These are phyloP conservation scores for Adenanthera pavonina DNA, from an alignment of 306 rosid species.

Conservation along the genomic window DNA sequence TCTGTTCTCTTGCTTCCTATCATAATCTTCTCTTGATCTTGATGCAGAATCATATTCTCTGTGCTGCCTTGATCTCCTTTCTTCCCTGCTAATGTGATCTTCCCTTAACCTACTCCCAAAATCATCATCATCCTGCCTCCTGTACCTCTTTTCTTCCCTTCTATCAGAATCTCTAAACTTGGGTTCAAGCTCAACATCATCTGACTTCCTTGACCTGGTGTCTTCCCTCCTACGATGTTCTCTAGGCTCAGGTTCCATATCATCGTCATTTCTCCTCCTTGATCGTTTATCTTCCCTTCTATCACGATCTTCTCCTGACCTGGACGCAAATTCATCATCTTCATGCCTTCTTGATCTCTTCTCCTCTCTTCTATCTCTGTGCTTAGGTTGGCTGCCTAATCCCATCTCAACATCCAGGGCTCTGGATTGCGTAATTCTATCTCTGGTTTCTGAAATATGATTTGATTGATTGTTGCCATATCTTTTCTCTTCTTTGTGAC, in stretches of 20 bases:
- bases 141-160: constrained; percentile 57
- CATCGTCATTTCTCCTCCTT: constrained; percentile 40
- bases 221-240: constrained; percentile 61
- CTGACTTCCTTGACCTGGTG: constrained; percentile 47
- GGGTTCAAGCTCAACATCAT: constrained; percentile 47
- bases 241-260: constrained; percentile 43
- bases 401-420: constrained; percentile 42
- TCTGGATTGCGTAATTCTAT: constrained; percentile 43
- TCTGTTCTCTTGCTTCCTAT: constrained; percentile 54
- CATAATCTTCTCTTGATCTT: constrained; percentile 62
- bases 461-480: constrained; percentile 35
- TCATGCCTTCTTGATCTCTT: constrained; percentile 49
- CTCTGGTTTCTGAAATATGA: constrained; percentile 46
- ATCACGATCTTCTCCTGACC: constrained; percentile 51
- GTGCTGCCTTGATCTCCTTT: constrained; percentile 50
- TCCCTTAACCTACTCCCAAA: constrained; percentile 53
- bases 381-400: constrained; percentile 46
- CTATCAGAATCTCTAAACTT: constrained; percentile 53
- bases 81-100: constrained; percentile 50
- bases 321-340: constrained; percentile 44
- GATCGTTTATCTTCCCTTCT: constrained; percentile 60
- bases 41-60: constrained; percentile 49
- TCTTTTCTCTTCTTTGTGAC: constrained; percentile 54
- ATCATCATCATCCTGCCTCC: constrained; percentile 50
- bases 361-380: constrained; percentile 52